A percentile compares a stretch with the other conserved stretches of the same genome.
These are phyloP conservation scores for Aureobasidium lini DNA, from an alignment of 2,329 filamentous ascomycete genomes.

Conservation along the genomic window DNA sequence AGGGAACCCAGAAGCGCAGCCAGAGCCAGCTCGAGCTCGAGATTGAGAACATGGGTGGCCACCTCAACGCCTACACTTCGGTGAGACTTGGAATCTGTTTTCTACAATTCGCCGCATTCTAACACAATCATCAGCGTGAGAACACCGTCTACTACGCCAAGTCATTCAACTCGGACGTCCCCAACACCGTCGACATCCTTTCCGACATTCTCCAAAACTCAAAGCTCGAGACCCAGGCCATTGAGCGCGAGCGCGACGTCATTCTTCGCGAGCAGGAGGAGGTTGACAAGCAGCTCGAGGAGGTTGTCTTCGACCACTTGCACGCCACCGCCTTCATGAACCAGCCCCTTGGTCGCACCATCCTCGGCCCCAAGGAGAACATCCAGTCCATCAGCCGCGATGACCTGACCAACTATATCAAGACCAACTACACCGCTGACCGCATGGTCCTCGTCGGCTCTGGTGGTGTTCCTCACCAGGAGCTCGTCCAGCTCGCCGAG, in stretches of 20 bases:
- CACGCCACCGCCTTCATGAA: conserved; percentile 97
- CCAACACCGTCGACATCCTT: conserved; percentile 93
- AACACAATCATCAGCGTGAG: conserved; percentile 57
- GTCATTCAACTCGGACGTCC: conserved; percentile 95
- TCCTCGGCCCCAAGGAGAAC: conserved; percentile 95
- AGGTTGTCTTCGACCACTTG: conserved; percentile 98
- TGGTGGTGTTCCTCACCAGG: conserved; percentile 85
- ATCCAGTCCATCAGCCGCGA: conserved; percentile 90
- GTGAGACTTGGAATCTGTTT: conserved; percentile 49
- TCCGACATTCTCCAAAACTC: conserved; percentile 99
- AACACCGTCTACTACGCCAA: conserved; percentile 99
- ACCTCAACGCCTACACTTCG: conserved; percentile 99
- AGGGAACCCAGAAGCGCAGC: conserved; percentile 89
- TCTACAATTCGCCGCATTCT: background rate
- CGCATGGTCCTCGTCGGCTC: conserved; percentile 98
- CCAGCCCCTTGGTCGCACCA: conserved; percentile 94
- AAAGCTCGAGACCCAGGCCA: conserved; percentile 86
- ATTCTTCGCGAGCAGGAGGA: conserved; percentile 98
- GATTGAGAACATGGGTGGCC: conserved; percentile 99
- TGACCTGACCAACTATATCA: conserved; percentile 93
- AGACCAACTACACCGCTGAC: conserved; percentile 98
- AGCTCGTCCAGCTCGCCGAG: conserved; percentile 93
- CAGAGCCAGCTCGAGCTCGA: conserved; percentile 98
- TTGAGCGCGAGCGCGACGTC: conserved; percentile 96
- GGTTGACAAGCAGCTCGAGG: conserved; percentile 99